Evolutionary conservation across 495 filamentous ascomycete species (phyloP).

Genomic region (Astrothelium macrocarpum): DNA sequence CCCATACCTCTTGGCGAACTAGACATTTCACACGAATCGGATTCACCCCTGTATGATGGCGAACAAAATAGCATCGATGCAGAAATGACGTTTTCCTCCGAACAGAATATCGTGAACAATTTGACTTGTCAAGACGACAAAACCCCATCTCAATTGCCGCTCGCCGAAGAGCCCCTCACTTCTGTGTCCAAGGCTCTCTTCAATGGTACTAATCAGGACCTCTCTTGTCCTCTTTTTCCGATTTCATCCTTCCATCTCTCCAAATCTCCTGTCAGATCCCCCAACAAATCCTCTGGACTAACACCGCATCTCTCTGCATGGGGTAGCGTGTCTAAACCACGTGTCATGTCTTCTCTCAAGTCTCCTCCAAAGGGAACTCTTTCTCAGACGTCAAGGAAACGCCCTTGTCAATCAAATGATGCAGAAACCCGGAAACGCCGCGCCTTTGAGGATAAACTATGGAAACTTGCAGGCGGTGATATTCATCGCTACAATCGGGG

Average conservation of each 20-base stretch:
- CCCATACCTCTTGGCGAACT: constrained; percentile 18
- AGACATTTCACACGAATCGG: constrained; percentile 5
- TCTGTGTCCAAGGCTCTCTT: neutral
- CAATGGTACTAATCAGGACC: neutral
- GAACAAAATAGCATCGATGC: constrained; percentile 6
- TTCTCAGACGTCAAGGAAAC: constrained; percentile 9
- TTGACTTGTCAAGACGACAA: constrained; percentile 5
- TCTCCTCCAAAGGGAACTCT: constrained; percentile 7
- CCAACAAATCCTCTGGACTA: neutral
- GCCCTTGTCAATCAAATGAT: constrained; percentile 13
- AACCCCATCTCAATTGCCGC: constrained; percentile 8
- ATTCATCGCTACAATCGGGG: constrained; percentile 27
- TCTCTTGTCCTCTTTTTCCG: neutral
- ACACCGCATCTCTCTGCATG: neutral
- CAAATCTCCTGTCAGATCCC: neutral
- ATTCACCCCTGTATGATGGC: neutral
- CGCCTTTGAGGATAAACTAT: constrained; percentile 25
- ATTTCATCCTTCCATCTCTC: neutral
- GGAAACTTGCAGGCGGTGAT: constrained; percentile 25
- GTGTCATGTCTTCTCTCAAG: constrained; percentile 19
- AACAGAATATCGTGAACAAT: constrained; percentile 15
- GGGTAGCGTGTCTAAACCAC: constrained; percentile 13
- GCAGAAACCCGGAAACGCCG: constrained; percentile 14
- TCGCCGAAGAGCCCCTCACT: constrained; percentile 11
- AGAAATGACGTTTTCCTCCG: constrained; percentile 4